Base-by-base conservation (phyloP, 2,329 filamentous ascomycete species). In the Pezizomycotina sp. region DNA sequence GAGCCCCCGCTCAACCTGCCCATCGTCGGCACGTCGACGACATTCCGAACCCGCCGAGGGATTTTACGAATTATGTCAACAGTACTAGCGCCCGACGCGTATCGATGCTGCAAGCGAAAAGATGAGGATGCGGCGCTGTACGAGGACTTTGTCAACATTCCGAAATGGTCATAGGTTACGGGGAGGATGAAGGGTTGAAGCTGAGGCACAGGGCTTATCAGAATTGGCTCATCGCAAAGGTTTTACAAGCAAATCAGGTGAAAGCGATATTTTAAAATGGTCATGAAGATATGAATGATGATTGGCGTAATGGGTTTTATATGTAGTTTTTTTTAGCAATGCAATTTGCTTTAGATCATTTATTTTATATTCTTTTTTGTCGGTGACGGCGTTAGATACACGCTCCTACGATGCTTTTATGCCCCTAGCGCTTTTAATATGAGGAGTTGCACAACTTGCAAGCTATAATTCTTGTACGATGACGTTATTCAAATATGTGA, bases 201-300 rank as follows among this genome's bases (percentile, higher is more conserved):
- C 93, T 95, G 66, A 66, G 89, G 49, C 98, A 98, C 58, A 95
- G 92, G 60, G 80, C 84, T 6, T 98, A 98, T 59, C 64, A 76
- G 52, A 91, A 93, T 59, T 98, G 89, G 86, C 63, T 98, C 53
- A 69, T 32, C 19, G 48, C 44, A 4, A 49, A 49, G 23, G 45
- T 46, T n/a, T 45, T 51, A 24, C 42, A 51, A 44, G 22, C 41
- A 46, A 27, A 18, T 42, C 36, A 39, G 40, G 16, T 44, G 18
- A 44, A 40, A 20, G 32, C 26, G 6, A 39, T 19, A 37, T 14
- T 21, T 23, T 12, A 24, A 24, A 24, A 12, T 12, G 22, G 22
- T 24, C 12, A 24, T 24, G 22, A 7, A 24, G 7, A 8, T 24
- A 24, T 12, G 22, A 24, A 24, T 7, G 22, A 8, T 24, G 22